These are phyloP conservation scores for Dalbergia oliveri DNA, from an alignment of 306 rosid genomes.

Conservation along the genomic window DNA sequence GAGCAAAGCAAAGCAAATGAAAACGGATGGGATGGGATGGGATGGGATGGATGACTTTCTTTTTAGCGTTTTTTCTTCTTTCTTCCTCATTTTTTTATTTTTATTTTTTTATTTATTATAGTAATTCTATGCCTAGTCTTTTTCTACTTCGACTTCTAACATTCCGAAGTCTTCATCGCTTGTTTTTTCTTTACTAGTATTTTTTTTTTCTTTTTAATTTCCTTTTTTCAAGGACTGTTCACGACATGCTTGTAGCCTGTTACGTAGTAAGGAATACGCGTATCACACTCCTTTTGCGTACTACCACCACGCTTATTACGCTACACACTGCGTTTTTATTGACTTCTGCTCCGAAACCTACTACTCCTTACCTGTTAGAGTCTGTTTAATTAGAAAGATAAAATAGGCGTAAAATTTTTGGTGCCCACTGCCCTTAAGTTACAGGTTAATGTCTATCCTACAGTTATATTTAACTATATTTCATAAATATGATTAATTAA, in stretches of 20 bases:
- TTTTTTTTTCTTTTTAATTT: neutral
- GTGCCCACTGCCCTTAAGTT: too few species aligned
- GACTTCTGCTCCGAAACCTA: constrained; percentile 16
- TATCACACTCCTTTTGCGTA: neutral
- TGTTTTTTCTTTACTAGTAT: neutral
- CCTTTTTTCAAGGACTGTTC: neutral
- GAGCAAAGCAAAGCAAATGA: neutral
- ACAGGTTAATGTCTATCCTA: too few species aligned
- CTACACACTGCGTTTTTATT: constrained; percentile 18
- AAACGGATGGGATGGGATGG: constrained; percentile 45
- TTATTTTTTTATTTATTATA: neutral
- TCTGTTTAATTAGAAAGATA: too few species aligned
- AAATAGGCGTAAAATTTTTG: too few species aligned
- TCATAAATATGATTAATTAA: too few species aligned
- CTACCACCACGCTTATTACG: neutral
- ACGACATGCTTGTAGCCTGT: constrained; percentile 15
- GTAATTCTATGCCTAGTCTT: constrained; percentile 10
- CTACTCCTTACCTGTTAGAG: neutral
- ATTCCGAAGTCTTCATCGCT: constrained; percentile 32
- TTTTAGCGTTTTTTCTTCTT: constrained; percentile 2
- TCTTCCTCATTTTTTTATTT: neutral
- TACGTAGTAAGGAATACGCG: neutral
- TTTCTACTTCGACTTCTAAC: constrained; percentile 38
- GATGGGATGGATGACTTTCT: constrained; percentile 44
- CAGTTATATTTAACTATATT: too few species aligned